A percentile compares a stretch with the other conserved stretches of the same genome.
phyloP scores from a whole-genome alignment of 2,329 filamentous ascomycete species.

The Pleomassaria siparia region DNA sequence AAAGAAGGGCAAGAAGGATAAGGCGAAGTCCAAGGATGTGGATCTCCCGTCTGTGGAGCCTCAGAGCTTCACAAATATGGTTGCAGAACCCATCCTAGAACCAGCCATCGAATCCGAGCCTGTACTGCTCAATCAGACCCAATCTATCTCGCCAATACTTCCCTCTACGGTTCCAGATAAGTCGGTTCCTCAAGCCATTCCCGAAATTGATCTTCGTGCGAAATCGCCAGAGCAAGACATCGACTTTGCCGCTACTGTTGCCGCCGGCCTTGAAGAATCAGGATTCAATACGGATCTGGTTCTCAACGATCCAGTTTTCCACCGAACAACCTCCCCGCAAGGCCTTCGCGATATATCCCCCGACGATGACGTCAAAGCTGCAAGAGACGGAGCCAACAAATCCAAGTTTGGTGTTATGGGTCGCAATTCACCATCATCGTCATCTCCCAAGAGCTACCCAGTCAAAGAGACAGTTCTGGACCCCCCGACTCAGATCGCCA shows the following conservation, averaged over 20 bases:
- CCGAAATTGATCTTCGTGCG: slow-evolving; percentile 14
- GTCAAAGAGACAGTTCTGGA: slow-evolving; percentile 16
- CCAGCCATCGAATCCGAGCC: neutral
- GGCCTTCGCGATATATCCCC: slow-evolving; percentile 29
- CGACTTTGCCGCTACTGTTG: slow-evolving; percentile 52
- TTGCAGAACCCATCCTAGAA: neutral
- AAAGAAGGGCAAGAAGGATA: slow-evolving; percentile 21
- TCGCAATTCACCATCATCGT: slow-evolving; percentile 31
- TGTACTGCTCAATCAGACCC: neutral
- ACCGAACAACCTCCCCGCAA: slow-evolving; percentile 30
- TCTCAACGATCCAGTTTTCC: slow-evolving; percentile 44
- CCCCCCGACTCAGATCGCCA: slow-evolving; percentile 38
- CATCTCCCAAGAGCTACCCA: slow-evolving; percentile 25
- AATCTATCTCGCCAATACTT: neutral
- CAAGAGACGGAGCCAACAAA: slow-evolving; percentile 29
- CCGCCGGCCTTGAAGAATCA: slow-evolving; percentile 49
- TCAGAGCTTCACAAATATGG: slow-evolving; percentile 9
- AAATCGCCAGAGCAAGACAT: slow-evolving; percentile 40
- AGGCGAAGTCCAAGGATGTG: slow-evolving; percentile 21
- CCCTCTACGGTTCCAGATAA: neutral
- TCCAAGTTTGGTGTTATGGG: slow-evolving; percentile 34
- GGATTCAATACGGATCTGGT: slow-evolving; percentile 51
- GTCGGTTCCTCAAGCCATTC: neutral
- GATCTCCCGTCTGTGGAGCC: neutral
- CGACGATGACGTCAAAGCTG: slow-evolving; percentile 36